Conservation (phyloP, 1,139 yeast species). For the Dujonia santamariae region DNA sequence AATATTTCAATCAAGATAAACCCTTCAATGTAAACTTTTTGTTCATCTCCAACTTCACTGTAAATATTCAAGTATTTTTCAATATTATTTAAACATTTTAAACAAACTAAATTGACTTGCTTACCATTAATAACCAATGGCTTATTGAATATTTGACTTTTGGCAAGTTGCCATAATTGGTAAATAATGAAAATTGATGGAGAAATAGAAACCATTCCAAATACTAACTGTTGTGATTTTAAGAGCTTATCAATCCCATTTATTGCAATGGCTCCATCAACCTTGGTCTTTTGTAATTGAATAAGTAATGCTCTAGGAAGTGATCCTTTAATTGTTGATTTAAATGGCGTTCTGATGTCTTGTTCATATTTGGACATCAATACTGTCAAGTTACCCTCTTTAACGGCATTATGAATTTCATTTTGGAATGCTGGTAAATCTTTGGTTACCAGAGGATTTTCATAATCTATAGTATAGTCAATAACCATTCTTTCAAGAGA, state of each 20-base stretch:
- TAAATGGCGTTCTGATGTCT: slow-evolving; percentile 70
- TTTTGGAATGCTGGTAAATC: slow-evolving; percentile 20
- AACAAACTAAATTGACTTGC: slow-evolving; percentile 40
- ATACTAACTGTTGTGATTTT: slow-evolving; percentile 87
- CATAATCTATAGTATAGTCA: slow-evolving; percentile 59
- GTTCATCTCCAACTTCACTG: slow-evolving; percentile 11
- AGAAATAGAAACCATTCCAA: slow-evolving; percentile 85
- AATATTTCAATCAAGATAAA: slow-evolving; percentile 56
- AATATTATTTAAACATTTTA: slow-evolving; percentile 53
- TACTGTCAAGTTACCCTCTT: slow-evolving; percentile 72
- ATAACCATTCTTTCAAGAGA: slow-evolving; percentile 86
- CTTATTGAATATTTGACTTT: slow-evolving; percentile 25
- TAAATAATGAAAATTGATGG: slow-evolving; percentile 69
- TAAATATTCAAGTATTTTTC: slow-evolving; percentile 46
- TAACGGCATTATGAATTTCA: slow-evolving; percentile 41
- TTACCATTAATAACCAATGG: slow-evolving; percentile 40
- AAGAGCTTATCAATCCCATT: slow-evolving; percentile 86
- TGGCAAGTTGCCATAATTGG: slow-evolving; percentile 27
- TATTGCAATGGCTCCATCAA: slow-evolving; percentile 88
- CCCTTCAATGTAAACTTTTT: slow-evolving; percentile 37
- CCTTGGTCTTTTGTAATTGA: slow-evolving; percentile 92
- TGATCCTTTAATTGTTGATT: slow-evolving; percentile 62
- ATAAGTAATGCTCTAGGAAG: slow-evolving; percentile 75
- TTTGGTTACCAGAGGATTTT: slow-evolving; percentile 13
- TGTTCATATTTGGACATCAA: slow-evolving; percentile 78